A percentile compares a stretch with the other conserved stretches of the same genome.
Evolutionary conservation across 129 eudicot genomes (phyloP).

Genomic region (Oenanthe sinensis): DNA sequence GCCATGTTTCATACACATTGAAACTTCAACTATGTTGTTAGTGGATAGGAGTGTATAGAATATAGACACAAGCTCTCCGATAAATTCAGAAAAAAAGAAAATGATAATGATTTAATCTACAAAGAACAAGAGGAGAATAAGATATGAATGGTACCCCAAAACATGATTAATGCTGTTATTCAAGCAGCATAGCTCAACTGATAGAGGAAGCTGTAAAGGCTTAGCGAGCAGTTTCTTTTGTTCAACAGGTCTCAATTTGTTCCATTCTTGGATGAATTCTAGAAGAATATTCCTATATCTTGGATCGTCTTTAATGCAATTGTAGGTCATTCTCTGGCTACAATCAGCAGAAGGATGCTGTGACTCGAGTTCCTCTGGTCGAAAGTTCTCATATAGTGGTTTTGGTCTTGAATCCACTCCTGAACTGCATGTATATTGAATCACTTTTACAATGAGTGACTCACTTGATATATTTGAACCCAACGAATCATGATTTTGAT

Average conservation of each 20-base stretch:
- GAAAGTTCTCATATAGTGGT: conserved; percentile 67
- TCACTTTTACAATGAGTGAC: too few species aligned
- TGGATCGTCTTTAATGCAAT: conserved; percentile 30
- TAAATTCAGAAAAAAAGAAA: not conserved
- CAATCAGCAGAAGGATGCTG: conserved; percentile 21
- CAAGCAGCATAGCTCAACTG: conserved; percentile 62
- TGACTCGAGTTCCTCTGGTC: conserved; percentile 62
- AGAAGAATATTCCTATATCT: conserved; percentile 44
- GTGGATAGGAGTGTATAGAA: not conserved
- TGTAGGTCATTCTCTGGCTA: conserved; percentile 16
- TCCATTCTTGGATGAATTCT: conserved; percentile 68
- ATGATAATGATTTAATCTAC: not conserved
- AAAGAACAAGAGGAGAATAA: not conserved
- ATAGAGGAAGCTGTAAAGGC: conserved; percentile 87
- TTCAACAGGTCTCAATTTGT: conserved; percentile 60
- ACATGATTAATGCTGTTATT: conserved; percentile 73
- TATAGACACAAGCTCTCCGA: not conserved
- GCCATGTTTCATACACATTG: conserved; percentile 12
- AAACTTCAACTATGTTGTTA: conserved; percentile 5
- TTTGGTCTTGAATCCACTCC: conserved; percentile 67
- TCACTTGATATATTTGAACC: too few species aligned
- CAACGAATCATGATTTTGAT: too few species aligned
- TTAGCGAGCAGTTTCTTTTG: conserved; percentile 53
- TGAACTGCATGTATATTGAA: conserved; percentile 51
- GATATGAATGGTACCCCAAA: conserved; percentile 37